These are phyloP conservation scores for Anastatica hierochuntica DNA, from an alignment of 345 rosid genomes.

Conservation along the genomic window DNA sequence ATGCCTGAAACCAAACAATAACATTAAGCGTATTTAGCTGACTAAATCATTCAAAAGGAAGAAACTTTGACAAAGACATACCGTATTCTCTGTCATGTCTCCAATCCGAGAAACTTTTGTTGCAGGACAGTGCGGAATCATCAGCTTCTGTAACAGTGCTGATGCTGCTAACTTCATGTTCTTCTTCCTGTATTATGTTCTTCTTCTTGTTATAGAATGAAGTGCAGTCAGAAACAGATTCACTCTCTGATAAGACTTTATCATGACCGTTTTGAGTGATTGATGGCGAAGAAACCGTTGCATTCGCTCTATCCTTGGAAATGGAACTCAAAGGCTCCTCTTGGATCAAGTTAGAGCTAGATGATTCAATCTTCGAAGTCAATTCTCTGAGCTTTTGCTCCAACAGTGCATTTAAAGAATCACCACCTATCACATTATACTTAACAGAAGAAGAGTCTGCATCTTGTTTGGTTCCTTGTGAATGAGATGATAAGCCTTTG, in stretches of 20 bases:
- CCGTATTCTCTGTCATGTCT: conserved; percentile 18
- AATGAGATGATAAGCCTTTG: conserved; percentile 26
- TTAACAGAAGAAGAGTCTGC: conserved; percentile 45
- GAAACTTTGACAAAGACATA: conserved; percentile 3
- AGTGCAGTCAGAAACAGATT: conserved; percentile 31
- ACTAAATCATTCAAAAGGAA: too few relatives aligned
- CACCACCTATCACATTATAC: conserved; percentile 60
- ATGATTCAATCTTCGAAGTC: conserved; percentile 46
- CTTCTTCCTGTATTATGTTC: conserved; percentile 23
- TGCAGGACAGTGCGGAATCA: conserved; percentile 26
- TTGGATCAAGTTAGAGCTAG: conserved; percentile 35
- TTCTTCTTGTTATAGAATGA: conserved; percentile 25
- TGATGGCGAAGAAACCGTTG: conserved; percentile 10
- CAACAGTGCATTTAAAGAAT: conserved; percentile 71
- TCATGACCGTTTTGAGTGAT: conserved; percentile 29
- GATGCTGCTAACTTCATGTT: conserved; percentile 37
- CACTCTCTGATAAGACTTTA: conserved; percentile 24
- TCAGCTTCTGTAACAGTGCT: conserved; percentile 27
- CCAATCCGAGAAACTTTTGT: conserved; percentile 30
- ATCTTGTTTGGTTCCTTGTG: conserved; percentile 25
- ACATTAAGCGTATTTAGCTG: conserved; percentile 5
- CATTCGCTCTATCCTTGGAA: conserved; percentile 26
- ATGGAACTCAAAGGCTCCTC: conserved; percentile 35
- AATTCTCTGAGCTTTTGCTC: conserved; percentile 81
- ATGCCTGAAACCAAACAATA: conserved; percentile 3